phyloP scores from a whole-genome alignment of 768 basidiomycete species.

The Roridomyces roridus region DNA sequence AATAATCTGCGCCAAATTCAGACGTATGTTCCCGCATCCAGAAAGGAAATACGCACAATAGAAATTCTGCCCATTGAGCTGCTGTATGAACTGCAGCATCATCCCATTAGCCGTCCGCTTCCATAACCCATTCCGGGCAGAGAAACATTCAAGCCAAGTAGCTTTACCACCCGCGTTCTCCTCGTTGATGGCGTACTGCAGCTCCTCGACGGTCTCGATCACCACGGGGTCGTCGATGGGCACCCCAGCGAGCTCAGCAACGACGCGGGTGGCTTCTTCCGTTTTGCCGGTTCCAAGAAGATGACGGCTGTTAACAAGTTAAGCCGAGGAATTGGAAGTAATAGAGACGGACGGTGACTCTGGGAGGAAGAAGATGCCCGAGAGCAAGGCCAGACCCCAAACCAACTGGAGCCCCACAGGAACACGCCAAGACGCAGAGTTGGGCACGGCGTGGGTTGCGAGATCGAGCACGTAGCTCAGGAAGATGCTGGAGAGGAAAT shows the following conservation, averaged over 20 bases:
- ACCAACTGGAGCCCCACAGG: conserved; percentile 78
- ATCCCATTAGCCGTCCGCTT: conserved; percentile 81
- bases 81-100: conserved; percentile 84
- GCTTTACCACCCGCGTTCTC: conserved; percentile 86
- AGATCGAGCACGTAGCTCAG: conserved; percentile 75
- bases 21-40: not conserved
- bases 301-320: conserved; percentile 55
- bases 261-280: conserved; percentile 63
- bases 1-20: conserved; percentile 59
- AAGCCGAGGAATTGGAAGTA: not conserved
- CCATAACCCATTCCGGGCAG: conserved; percentile 68
- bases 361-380: conserved; percentile 77
- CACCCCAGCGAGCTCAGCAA: conserved; percentile 72
- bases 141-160: conserved; percentile 82
- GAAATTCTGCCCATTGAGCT: conserved; percentile 83
- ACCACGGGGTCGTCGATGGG: conserved; percentile 63
- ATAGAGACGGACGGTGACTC: conserved; percentile 66
- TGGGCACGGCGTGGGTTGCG: conserved; percentile 60
- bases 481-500: conserved; percentile 58
- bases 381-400: conserved; percentile 71
- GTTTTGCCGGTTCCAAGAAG: conserved; percentile 62
- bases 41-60: conserved; percentile 57
- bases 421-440: conserved; percentile 74
- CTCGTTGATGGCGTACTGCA: conserved; percentile 66
- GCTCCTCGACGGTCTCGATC: conserved; percentile 64